Conservation (phyloP, 495 filamentous ascomycete species). For the Penicillium cataractarum region DNA sequence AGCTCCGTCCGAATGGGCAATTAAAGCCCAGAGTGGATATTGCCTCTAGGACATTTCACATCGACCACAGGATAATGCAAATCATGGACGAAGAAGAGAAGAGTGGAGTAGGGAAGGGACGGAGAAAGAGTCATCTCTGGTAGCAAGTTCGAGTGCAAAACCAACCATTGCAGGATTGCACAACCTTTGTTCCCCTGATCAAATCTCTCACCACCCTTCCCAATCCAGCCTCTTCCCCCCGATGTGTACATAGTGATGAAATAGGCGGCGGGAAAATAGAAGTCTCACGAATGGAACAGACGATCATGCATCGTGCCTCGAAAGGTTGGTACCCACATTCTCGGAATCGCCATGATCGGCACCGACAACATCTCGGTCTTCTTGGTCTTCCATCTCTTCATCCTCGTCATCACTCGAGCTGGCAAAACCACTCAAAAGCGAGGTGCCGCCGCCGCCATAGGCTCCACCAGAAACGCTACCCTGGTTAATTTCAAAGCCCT, state of each 20-base stretch:
- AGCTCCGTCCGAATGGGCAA: background rate
- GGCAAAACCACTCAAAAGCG: constrained; percentile 90
- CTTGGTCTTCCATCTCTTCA: constrained; percentile 89
- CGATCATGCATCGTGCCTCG: constrained; percentile 52
- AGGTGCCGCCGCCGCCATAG: constrained; percentile 67
- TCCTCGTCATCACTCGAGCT: constrained; percentile 97
- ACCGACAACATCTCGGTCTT: constrained; percentile 54
- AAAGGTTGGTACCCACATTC: constrained; percentile 67
- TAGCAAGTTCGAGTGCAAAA: background rate
- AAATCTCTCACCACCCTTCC: background rate
- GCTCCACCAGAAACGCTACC: constrained; percentile 65
- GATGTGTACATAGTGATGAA: background rate
- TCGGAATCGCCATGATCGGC: constrained; percentile 54
- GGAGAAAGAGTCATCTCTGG: background rate
- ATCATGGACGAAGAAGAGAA: background rate
- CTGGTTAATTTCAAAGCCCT: constrained; percentile 77
- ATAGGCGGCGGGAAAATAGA: constrained; percentile 11
- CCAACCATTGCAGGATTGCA: background rate
- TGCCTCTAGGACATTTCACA: background rate
- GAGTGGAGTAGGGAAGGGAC: background rate
- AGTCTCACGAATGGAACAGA: constrained; percentile 11
- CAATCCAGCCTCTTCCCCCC: constrained; percentile 1
- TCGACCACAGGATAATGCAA: background rate
- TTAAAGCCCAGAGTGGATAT: background rate
- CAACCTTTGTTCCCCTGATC: background rate